phyloP scores from a whole-genome alignment of 164 flowering plant genomes.

The Tetracentron sinense region DNA sequence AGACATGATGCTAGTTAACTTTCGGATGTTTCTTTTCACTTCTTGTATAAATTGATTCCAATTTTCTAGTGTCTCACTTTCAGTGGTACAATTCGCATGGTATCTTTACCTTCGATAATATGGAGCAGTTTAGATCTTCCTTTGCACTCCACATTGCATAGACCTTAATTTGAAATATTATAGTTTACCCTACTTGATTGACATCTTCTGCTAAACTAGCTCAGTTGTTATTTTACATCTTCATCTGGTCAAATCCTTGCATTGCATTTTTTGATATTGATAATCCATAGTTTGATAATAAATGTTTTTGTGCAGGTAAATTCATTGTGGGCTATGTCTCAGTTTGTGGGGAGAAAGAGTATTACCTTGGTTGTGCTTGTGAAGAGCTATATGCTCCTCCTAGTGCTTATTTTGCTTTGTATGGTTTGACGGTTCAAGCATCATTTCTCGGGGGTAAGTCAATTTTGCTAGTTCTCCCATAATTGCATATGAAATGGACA shows the following conservation, averaged over 20 bases:
- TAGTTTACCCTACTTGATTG: too few relatives aligned
- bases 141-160: too few relatives aligned
- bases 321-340: slow-evolving; percentile 69
- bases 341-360: slow-evolving; percentile 80
- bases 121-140: too few relatives aligned
- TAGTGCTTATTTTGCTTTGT: slow-evolving; percentile 75
- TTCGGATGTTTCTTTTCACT: too few relatives aligned
- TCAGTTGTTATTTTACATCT: background rate
- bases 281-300: background rate
- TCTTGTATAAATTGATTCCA: too few relatives aligned
- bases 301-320: slow-evolving; percentile 48
- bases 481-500: background rate
- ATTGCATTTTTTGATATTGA: background rate
- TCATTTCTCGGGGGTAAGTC: slow-evolving; percentile 84
- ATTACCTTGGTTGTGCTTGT: slow-evolving; percentile 87
- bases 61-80: too few relatives aligned
- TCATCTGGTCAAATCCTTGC: background rate
- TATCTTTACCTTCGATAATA: too few relatives aligned
- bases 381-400: slow-evolving; percentile 90
- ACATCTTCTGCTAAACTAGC: too few relatives aligned
- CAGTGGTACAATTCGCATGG: too few relatives aligned
- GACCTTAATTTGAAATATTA: too few relatives aligned
- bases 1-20: too few relatives aligned
- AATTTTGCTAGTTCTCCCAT: background rate
- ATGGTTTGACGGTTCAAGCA: slow-evolving; percentile 84